Evolutionary conservation across 1,284 basidiomycete genomes (phyloP), one percentile per base, ranked within the genome.

Genomic region (Vanrija humicola): DNA sequence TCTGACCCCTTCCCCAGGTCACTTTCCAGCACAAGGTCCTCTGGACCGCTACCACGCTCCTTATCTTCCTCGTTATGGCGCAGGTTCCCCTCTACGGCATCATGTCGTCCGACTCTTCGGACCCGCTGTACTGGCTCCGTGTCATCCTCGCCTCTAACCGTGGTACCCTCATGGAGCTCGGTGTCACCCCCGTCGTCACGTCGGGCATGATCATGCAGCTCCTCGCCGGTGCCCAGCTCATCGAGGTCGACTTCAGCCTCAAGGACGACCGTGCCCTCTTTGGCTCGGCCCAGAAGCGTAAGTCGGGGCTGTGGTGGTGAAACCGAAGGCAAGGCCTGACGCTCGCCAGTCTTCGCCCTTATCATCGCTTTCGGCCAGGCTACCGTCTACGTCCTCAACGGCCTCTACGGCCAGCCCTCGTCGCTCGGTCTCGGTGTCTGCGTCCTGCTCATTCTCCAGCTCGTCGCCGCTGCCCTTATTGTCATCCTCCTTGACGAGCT

Each of bases 161-260:
- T 63, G 95, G 95, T 65, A 98, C 95, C 1, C 86, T 98, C 60
- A 98, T 98, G 95, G 95, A 98, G 79, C 86, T 98, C 58, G 95
- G 96, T 68, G 98, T 98, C 70, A 94, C 87, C 46, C 95, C 96
- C 55, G 96, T 98, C 75, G 86, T 98, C 71, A 98, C 95, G 14
- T 89, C 87, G 43, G 95, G 95, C 68, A 98, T 98, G 95, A 98
- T 98, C 79, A 98, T 98, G 90, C 95, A 98, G 79, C 86, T 98
- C 48, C 83, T 98, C 61, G 94, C 95, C 18, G 95, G 95, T 58
- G 95, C 96, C 50, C 97, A 94, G 79, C 82, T 98, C 68, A 89
- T 98, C 72, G 95, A 98, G 63, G 90, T 98, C 67, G 95, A 98
- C 80, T 98, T 97, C 75, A 86, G 86, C 62, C 80, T 98, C 72